Evolutionary conservation across 2,329 filamentous ascomycete species (phyloP), one percentile per base, ranked within the genome.

Genomic region (Hypoxylon sp.): DNA sequence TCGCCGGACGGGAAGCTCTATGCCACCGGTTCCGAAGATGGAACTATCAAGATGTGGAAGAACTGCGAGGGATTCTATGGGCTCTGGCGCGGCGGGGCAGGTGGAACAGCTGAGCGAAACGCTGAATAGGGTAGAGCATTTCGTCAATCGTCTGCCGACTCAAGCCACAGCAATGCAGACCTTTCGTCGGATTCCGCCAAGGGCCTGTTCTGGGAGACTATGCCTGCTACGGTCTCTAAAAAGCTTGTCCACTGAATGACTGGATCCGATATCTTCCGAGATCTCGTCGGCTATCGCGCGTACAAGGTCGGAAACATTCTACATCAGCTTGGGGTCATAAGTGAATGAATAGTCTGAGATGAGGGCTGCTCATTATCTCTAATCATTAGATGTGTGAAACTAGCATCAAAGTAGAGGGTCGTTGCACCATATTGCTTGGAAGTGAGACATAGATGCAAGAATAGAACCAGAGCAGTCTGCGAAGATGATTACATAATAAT

Each of bases 1-100:
- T 96, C 95, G 0, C 96, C 96, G 0, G 96, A 99, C 77, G 95
- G 95, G 51, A 98, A 97, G 79, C 84, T 99, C 6, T 99, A 98
- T 78, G 96, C 95, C 1, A 99, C 96, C 1, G 96, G 93, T 31
- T 98, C 95, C 54, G 96, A 99, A 79, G 96, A 99, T 76, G 96
- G 96, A 44, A 99, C 96, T 0, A 97, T 99, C 80, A 99, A 99
- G 83, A 85, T 99, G 84, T 91, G 89, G 89, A 91, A 91, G 82
- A 91, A 91, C 71, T 91, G 89, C 66, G 87, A 89, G 5, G 89
- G 89, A 0, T 86, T 85, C 65, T 91, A 90, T 64, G 89, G 89
- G 1, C 83, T 91, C 40, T 91, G 89, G 89, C 84, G 85, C 42
- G 86, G 86, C 55, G 84, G 84, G n/a, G 78, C 77, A 11, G 71